Base-by-base conservation (phyloP, 2,329 filamentous ascomycete genomes). In the Podosphaera xanthii region DNA sequence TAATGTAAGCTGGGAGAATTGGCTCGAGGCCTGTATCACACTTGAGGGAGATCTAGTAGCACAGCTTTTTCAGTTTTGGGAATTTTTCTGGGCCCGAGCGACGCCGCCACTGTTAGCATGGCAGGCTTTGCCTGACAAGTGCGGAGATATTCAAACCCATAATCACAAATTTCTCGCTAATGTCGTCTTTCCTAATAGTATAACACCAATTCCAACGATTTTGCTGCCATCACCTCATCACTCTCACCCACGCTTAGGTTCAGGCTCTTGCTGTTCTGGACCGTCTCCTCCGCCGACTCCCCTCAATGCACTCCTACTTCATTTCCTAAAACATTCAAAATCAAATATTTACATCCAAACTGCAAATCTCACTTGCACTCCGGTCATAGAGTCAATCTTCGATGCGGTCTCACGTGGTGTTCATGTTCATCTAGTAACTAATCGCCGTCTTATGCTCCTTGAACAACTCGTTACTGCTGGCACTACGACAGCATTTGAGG, bases 1-100 rank as follows among this genome's bases (percentile, higher is more conserved):
- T 70, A 94, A 94, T 65, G 80, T 94, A 3, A 89, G 84, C 66
- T 92, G 85, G 85, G 87, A 92, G 69, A 71, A 80, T n/a, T 94
- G 87, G 87, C 83, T 91, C 34, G 87, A 94, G 69, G 85, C 83
- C 0, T 87, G 83, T 59, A 72, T 91, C 2, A 79, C 81, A 59
- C 70, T 91, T 9, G 74, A 74, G 5, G 86, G 86, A 0, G 73
- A 75, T 0, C 74, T 84, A 0, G 79, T 88, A 0, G 64, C 69
- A 3, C 73, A 76, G n/a, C 76, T 92, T 46, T 63, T 85, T 49
- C 68, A 72, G 1, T 91, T 91, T 66, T 88, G 86, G 70, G 68
- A 73, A 7, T 68, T 71, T 1, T 83, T 87, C n/a, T 92, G 87
- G 87, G 76, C 73, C 8, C 70, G 65, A 30, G 35, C 54, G 44